Conservation (phyloP, 2,329 filamentous ascomycete genomes). For the Microdochium paspali region DNA sequence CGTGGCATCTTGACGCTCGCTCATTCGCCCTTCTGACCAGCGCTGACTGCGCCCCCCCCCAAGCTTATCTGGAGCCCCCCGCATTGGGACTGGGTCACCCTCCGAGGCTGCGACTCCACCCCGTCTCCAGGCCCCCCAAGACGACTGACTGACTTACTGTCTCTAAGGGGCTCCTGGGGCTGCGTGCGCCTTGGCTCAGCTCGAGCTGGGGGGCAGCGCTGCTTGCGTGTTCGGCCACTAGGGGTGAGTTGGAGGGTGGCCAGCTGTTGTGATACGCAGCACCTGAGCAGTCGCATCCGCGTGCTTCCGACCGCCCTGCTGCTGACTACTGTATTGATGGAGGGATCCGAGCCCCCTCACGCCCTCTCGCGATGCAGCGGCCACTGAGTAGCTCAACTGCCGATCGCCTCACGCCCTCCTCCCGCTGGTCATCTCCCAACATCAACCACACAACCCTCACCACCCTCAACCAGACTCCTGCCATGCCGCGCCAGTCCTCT, state of each 20-base stretch:
- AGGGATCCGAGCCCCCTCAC: neutral
- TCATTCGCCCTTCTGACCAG: slow-evolving; percentile 22
- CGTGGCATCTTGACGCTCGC: slow-evolving; percentile 26
- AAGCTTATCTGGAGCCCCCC: neutral
- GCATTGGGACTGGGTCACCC: neutral
- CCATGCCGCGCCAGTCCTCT: slow-evolving; percentile 11
- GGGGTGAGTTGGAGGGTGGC: neutral
- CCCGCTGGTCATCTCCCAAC: slow-evolving; percentile 5
- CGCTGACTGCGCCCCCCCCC: neutral
- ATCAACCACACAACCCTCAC: slow-evolving; percentile 2
- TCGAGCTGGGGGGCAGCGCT: neutral
- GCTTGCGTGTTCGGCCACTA: neutral
- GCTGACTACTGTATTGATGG: neutral
- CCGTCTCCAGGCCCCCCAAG: no score
- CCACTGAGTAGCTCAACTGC: neutral
- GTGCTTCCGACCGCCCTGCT: neutral
- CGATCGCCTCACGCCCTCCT: neutral
- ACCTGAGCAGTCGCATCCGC: neutral
- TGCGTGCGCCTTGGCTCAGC: no score
- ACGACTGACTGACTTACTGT: no score
- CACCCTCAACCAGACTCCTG: slow-evolving; percentile 3
- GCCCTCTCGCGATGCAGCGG: neutral
- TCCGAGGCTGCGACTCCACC: neutral
- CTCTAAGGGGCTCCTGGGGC: no score
- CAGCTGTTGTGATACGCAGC: neutral